These are phyloP conservation scores for Lachancea fermentati DNA, from an alignment of 805 yeast species.

Conservation along the genomic window DNA sequence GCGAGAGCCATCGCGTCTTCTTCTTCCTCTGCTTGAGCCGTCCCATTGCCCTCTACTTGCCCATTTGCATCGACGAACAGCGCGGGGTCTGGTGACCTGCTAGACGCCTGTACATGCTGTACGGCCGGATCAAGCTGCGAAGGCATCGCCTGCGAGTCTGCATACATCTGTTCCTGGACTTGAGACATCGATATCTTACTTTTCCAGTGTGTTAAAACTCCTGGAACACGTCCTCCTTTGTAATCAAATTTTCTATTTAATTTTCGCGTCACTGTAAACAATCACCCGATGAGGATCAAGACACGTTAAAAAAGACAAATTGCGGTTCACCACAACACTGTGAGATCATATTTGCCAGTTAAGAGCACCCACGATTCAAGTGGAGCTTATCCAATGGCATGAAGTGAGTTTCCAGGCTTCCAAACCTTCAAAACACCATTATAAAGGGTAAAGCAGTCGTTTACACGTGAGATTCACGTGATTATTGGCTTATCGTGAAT, in stretches of 20 bases:
- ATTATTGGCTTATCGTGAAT: not conserved
- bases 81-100: slow-evolving; percentile 1
- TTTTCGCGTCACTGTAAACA: not conserved
- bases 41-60: slow-evolving; percentile 7
- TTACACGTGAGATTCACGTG: not conserved
- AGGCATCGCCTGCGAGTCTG: slow-evolving; percentile 8
- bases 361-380: not conserved
- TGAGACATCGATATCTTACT: slow-evolving; percentile 7
- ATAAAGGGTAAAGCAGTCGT: not conserved
- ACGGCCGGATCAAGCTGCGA: not conserved
- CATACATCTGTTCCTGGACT: slow-evolving; percentile 10
- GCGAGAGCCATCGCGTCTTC: slow-evolving; percentile 46
- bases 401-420: too few relatives aligned
- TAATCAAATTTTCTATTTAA: not conserved
- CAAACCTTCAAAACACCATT: too few relatives aligned
- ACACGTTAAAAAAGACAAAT: not conserved
- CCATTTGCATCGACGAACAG: slow-evolving; percentile 2
- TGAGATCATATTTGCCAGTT: not conserved
- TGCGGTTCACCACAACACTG: not conserved
- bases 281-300: not conserved
- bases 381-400: not conserved
- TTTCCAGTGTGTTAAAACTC: not conserved
- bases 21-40: slow-evolving; percentile 27
- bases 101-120: slow-evolving; percentile 1
- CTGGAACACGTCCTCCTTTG: not conserved